Percentiles rank a stretch among this genome's conserved stretches.
Evolutionary conservation across 768 basidiomycete species (phyloP).

Genomic region (Phylloporus sp.): DNA sequence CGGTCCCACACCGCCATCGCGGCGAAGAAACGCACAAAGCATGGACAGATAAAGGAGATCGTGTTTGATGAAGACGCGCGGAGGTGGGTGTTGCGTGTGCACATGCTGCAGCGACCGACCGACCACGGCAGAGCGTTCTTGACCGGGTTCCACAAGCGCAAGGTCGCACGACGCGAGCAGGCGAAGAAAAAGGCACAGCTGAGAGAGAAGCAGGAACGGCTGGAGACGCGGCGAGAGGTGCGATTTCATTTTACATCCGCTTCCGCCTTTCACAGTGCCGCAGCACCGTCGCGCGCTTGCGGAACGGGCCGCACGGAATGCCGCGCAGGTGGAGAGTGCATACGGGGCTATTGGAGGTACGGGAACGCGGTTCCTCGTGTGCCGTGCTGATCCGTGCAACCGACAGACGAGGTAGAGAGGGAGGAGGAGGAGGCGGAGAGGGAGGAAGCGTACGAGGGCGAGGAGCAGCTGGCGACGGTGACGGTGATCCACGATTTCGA

Average conservation of each 20-base stretch:
- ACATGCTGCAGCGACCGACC: constrained; percentile 15
- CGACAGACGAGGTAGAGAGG: constrained; percentile 28
- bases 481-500: constrained; percentile 93
- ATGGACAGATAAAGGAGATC: constrained; percentile 70
- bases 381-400: constrained; percentile 11
- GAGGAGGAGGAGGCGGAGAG: too few species aligned
- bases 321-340: constrained; percentile 68
- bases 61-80: constrained; percentile 85
- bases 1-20: constrained; percentile 58
- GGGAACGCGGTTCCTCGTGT: constrained; percentile 6
- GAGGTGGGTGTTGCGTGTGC: constrained; percentile 48
- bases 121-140: constrained; percentile 72
- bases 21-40: constrained; percentile 61
- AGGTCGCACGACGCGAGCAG: constrained; percentile 76
- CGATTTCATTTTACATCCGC: constrained; percentile 17
- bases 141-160: constrained; percentile 92
- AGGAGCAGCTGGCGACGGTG: constrained; percentile 82
- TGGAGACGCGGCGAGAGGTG: constrained; percentile 77
- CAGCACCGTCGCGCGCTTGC: constrained; percentile 77
- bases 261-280: constrained; percentile 11
- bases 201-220: constrained; percentile 69
- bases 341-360: constrained; percentile 51
- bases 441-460: constrained; percentile 75
- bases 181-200: constrained; percentile 69
- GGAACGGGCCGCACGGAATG: constrained; percentile 75